A percentile compares a stretch with the other conserved stretches of the same genome.
phyloP scores from a whole-genome alignment of 164 flowering plant species.

The Vitis labrusca region DNA sequence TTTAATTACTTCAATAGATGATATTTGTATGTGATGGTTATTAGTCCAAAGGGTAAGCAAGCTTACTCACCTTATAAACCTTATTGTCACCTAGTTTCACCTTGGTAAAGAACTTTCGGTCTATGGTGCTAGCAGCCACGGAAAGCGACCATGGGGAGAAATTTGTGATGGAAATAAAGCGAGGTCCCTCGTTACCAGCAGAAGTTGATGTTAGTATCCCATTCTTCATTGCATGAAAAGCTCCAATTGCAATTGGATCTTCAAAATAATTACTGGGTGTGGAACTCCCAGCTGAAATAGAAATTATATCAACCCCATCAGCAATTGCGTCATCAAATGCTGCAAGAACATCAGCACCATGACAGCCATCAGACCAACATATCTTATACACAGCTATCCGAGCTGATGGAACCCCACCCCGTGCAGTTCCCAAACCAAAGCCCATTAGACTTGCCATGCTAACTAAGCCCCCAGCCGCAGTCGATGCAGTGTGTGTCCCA shows the following conservation, averaged over 20 bases:
- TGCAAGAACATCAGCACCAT: conserved; percentile 32
- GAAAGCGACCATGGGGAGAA: conserved; percentile 44
- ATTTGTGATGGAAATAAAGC: conserved; percentile 14
- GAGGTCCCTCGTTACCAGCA: conserved; percentile 40
- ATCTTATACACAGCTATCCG: conserved; percentile 53
- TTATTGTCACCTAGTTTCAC: conserved; percentile 26
- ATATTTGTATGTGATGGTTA: too few species aligned
- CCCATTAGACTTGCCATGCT: conserved; percentile 34
- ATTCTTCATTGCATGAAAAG: conserved; percentile 37
- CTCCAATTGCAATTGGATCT: conserved; percentile 33
- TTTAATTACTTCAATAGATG: too few species aligned
- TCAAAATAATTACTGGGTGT: conserved; percentile 13
- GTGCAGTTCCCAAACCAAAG: conserved; percentile 40
- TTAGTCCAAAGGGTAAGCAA: not conserved
- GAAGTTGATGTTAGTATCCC: conserved; percentile 31
- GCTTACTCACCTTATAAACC: conserved; percentile 20
- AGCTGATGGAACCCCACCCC: conserved; percentile 59
- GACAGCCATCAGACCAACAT: conserved; percentile 35
- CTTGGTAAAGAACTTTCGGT: conserved; percentile 24
- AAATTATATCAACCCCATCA: conserved; percentile 48
- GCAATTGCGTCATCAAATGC: conserved; percentile 60
- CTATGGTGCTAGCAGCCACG: conserved; percentile 43
- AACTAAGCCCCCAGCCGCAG: conserved; percentile 44
- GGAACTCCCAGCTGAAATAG: conserved; percentile 31
- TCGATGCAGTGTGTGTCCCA: conserved; percentile 61